phyloP scores from a whole-genome alignment of 352 stramenopile genomes.

The Globisporangium nodosum region DNA sequence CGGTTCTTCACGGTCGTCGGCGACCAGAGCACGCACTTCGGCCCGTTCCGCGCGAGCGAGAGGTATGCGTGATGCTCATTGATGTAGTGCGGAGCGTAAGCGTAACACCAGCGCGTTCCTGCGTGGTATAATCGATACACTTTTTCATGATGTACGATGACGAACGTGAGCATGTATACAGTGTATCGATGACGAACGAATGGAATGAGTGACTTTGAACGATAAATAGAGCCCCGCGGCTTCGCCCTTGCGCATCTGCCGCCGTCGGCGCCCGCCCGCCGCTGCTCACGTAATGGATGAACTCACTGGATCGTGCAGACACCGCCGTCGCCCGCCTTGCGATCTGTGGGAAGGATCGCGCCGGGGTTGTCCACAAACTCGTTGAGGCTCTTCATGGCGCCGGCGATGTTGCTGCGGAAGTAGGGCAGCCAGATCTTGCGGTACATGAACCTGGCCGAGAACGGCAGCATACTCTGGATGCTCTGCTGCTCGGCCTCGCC shows the following conservation, averaged over 20 bases:
- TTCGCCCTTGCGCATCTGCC: no score
- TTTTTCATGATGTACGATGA: background rate
- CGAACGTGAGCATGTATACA: background rate
- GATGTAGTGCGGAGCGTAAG: background rate
- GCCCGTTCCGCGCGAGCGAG: background rate
- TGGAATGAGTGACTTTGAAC: background rate
- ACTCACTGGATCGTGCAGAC: slow-evolving; percentile 10
- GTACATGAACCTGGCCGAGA: slow-evolving; percentile 77
- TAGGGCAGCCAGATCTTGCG: slow-evolving; percentile 81
- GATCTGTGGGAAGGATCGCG: background rate
- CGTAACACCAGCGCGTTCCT: background rate
- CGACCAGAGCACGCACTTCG: slow-evolving; percentile 2
- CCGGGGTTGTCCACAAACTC: slow-evolving; percentile 39
- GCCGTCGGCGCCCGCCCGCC: no score
- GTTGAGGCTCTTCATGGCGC: slow-evolving; percentile 77
- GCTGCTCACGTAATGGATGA: background rate
- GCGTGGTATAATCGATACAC: background rate
- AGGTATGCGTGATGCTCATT: background rate
- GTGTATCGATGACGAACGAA: no score
- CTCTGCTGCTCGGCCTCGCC: slow-evolving; percentile 61
- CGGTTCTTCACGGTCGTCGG: slow-evolving; percentile 4
- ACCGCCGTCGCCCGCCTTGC: background rate
- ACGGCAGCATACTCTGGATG: slow-evolving; percentile 65
- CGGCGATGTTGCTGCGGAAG: slow-evolving; percentile 73
- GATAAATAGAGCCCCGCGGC: background rate